Evolutionary conservation across 345 rosid genomes (phyloP), one percentile per base, ranked within the genome.

Genomic region (Eucalyptus polybractea): DNA sequence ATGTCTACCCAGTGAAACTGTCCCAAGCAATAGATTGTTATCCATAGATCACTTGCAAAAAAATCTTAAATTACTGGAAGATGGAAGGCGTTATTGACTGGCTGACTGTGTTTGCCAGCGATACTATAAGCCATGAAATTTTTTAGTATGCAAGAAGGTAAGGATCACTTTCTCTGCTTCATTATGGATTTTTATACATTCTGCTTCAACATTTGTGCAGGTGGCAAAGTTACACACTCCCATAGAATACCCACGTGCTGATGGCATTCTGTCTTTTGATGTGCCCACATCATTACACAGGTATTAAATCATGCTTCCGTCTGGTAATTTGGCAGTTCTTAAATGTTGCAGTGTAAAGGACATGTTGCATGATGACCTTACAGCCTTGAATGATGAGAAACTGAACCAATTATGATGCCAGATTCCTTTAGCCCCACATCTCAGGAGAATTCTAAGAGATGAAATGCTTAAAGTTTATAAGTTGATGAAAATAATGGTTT

Each of bases 201-300:
- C 13, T 76, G 47, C 47, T 76, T 37, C 83, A 76, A 76, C 83
- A 76, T 76, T 40, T 76, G 91, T 76, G 91, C 96, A 97, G 99
- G 92, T 91, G 92, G 96, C 99, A 86, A 91, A 80, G 76, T 87
- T 91, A 89, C 96, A 95, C 92, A 91, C 93, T 29, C 97, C 96
- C 22, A 91, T 97, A 88, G 94, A 94, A 65, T 96, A 97, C 93
- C 95, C 98, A 31, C 95, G 96, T 89, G 98, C 99, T 86, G 99
- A 97, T 92, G 98, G 99, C 40, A 90, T 93, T 90, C 88, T 97
- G 83, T 96, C 99, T 37, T 96, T 97, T 91, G 99, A 97, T 86
- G 91, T 97, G 89, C 97, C 96, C 88, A 97, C 98, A 27, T 97
- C 99, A 86, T 90, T 97, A 91, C 97, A 97, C 97, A 97, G 99